Evolutionary conservation across 495 filamentous ascomycete species (phyloP).

Genomic region (Trichoderma virens): DNA sequence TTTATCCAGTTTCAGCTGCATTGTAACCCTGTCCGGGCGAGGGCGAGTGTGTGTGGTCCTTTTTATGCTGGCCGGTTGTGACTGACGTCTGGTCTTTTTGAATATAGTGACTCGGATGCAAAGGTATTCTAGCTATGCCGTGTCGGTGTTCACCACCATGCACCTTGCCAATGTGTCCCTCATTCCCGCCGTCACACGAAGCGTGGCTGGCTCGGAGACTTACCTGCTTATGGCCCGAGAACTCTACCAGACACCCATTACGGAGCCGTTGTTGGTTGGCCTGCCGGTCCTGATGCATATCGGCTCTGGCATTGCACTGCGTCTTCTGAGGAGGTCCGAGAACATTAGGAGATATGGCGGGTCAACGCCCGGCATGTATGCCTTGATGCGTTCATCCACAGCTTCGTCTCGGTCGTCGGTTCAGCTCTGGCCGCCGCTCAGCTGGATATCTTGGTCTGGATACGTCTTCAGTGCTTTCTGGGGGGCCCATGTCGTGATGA

Average conservation of each 20-base stretch:
- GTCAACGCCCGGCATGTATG: conserved; percentile 29
- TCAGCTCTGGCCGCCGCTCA: conserved; percentile 60
- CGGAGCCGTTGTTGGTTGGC: conserved; percentile 55
- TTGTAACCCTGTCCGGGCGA: neutral
- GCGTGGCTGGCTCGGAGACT: conserved; percentile 47
- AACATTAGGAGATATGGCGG: conserved; percentile 64
- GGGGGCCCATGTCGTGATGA: conserved; percentile 60
- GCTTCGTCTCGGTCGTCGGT: conserved; percentile 21
- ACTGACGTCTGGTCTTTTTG: conserved; percentile 12
- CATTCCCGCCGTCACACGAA: conserved; percentile 54
- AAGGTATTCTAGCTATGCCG: conserved; percentile 80
- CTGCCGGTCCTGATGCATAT: conserved; percentile 52
- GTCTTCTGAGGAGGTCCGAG: conserved; percentile 60
- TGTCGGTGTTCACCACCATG: conserved; percentile 66
- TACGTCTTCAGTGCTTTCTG: conserved; percentile 58
- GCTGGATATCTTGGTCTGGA: conserved; percentile 56
- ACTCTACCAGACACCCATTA: conserved; percentile 73
- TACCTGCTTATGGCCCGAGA: conserved; percentile 61
- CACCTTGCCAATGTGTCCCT: conserved; percentile 77
- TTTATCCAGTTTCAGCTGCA: neutral
- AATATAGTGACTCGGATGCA: conserved; percentile 67
- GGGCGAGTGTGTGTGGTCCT: neutral
- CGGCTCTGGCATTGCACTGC: conserved; percentile 63
- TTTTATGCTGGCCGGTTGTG: neutral
- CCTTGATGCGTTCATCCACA: conserved; percentile 21